phyloP scores from a whole-genome alignment of 352 stramenopile genomes.

The Phytophthora niederhauseri region DNA sequence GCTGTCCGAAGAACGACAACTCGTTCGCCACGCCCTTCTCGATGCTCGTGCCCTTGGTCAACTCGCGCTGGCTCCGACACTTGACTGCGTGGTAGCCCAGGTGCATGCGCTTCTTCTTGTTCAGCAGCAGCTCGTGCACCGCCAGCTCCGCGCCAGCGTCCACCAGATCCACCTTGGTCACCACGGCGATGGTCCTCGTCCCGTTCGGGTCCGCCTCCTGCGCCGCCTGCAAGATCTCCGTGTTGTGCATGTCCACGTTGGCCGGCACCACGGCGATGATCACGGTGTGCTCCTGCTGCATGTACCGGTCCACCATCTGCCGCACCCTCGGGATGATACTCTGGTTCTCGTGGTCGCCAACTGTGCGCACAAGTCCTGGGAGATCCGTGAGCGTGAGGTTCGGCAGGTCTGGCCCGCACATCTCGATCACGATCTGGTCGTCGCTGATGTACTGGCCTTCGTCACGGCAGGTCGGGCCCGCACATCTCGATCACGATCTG shows the following conservation, averaged over 20 bases:
- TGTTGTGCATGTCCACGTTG: slow-evolving; percentile 89
- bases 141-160: slow-evolving; percentile 73
- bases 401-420: slow-evolving; percentile 60
- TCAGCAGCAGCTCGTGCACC: slow-evolving; percentile 78
- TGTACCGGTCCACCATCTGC: slow-evolving; percentile 72
- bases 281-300: slow-evolving; percentile 76
- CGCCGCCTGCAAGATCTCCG: slow-evolving; percentile 78
- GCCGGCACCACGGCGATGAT: slow-evolving; percentile 88
- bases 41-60: slow-evolving; percentile 63
- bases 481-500: slow-evolving; percentile 77
- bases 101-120: slow-evolving; percentile 68
- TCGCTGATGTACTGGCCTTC: slow-evolving; percentile 77
- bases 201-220: slow-evolving; percentile 69
- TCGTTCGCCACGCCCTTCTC: slow-evolving; percentile 58
- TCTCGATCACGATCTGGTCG: slow-evolving; percentile 80
- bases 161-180: slow-evolving; percentile 92
- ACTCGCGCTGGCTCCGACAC: slow-evolving; percentile 74
- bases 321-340: slow-evolving; percentile 74
- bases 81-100: slow-evolving; percentile 90
- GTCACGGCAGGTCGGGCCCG: slow-evolving; percentile 50
- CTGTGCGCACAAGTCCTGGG: slow-evolving; percentile 76
- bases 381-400: slow-evolving; percentile 87
- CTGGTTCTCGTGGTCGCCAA: slow-evolving; percentile 66
- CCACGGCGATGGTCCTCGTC: slow-evolving; percentile 82
- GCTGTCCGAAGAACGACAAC: slow-evolving; percentile 56